phyloP scores from a whole-genome alignment of 495 filamentous ascomycete species.

The Lasiosphaeria miniovina region DNA sequence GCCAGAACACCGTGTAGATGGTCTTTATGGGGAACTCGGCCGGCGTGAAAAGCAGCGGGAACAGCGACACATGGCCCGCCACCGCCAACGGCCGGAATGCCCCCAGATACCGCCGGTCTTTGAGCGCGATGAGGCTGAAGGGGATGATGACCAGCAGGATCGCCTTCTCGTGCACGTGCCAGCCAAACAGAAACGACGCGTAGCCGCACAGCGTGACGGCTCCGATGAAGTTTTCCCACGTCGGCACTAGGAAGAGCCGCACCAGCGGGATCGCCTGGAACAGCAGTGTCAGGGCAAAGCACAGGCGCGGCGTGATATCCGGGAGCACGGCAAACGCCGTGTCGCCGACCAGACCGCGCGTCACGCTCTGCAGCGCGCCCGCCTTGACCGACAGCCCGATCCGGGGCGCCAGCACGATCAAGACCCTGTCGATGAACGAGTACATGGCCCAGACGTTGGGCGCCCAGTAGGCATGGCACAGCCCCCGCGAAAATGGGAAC shows the following conservation, averaged over 20 bases:
- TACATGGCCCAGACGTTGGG: constrained; percentile 98
- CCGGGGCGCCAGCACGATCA: constrained; percentile 81
- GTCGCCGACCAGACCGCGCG: constrained; percentile 90
- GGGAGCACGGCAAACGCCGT: constrained; percentile 92
- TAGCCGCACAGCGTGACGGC: constrained; percentile 94
- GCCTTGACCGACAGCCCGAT: constrained; percentile 68
- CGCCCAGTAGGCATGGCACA: constrained; percentile 98
- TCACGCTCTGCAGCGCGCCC: constrained; percentile 80
- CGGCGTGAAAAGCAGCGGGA: constrained; percentile 88
- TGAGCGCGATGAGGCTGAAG: constrained; percentile 90
- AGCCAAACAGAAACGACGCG: constrained; percentile 94
- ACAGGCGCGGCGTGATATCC: constrained; percentile 72
- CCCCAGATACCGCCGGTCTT: constrained; percentile 84
- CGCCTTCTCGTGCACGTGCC: constrained; percentile 98
- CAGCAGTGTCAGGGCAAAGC: constrained; percentile 76
- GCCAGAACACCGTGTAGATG: constrained; percentile 89
- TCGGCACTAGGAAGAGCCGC: constrained; percentile 77
- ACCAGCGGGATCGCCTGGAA: constrained; percentile 79
- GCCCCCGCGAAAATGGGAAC: constrained; percentile 88
- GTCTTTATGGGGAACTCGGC: constrained; percentile 92
- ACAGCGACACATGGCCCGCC: constrained; percentile 90
- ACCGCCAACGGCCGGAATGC: constrained; percentile 92
- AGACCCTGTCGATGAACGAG: constrained; percentile 77
- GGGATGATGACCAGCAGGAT: constrained; percentile 92
- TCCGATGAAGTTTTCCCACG: constrained; percentile 83